Evolutionary conservation across 768 basidiomycete species (phyloP), one percentile per base, ranked within the genome.

Genomic region (Tylopilus plumbeoviolaceoides): DNA sequence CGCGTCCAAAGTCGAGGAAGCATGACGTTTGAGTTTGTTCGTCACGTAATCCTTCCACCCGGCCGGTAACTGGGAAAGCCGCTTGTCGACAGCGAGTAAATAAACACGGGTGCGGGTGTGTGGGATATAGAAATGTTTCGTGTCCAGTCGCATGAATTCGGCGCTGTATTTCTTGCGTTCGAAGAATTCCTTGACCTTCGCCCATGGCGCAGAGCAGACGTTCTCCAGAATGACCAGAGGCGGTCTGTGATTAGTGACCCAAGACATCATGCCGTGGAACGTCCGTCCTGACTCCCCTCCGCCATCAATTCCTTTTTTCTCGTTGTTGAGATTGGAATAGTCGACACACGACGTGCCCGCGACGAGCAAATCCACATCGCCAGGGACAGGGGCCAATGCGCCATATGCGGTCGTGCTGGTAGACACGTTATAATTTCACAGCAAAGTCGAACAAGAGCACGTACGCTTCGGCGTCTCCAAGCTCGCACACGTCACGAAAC

Each of bases 281-380:
- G 95, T 98, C 35, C 89, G 78, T 7, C 95, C 93, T 14, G 93
- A 95, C 70, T 98, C 95, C 43, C 95, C 95, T 52, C 88, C 85
- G 7, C 79, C 91, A 44, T 91, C 84, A 28, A 98, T 90, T 31
- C 83, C 86, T 67, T 98, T 91, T 67, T 91, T 91, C 64, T 90
- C 81, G 60, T 88, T 93, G 68, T 98, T 98, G 53, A 98, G 79
- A 63, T 87, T 91, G n/a, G 95, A 97, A 60, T 95, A 97, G 65
- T 97, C 95, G 58, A 97, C 94, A 56, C 95, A 98, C 20, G 93
- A 95, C 1, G 95, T 98, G 28, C 95, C 95, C 3, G 95, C 95
- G 53, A 98, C 80, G 27, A 95, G 78, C 50, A 97, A 75, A 67
- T 97, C 94, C 27, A 91, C 90, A 57, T 95, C 84, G 12, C 91